Conservation (phyloP, 2,329 filamentous ascomycete species). For the Aspergillus texensis region DNA sequence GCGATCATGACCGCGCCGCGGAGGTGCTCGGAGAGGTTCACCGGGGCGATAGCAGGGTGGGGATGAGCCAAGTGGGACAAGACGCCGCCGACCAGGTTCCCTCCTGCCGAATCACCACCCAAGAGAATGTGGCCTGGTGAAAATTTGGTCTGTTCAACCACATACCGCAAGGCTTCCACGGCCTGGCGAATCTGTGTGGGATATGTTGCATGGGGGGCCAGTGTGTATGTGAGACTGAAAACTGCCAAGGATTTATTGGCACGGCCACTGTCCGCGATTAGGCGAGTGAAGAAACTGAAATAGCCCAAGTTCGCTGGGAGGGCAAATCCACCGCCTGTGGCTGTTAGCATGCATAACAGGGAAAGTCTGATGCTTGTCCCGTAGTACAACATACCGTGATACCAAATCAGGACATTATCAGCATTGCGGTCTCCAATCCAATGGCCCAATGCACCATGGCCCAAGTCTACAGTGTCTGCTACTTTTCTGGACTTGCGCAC, state of each 20-base stretch:
- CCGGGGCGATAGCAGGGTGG: slow-evolving; percentile 52
- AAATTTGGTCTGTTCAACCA: slow-evolving; percentile 37
- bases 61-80: slow-evolving; percentile 54
- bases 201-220: slow-evolving; percentile 52
- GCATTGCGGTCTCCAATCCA: slow-evolving; percentile 43
- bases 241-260: slow-evolving; percentile 51
- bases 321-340: slow-evolving; percentile 59
- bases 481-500: slow-evolving; percentile 26
- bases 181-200: slow-evolving; percentile 48
- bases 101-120: slow-evolving; percentile 50
- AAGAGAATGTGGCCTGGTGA: slow-evolving; percentile 40
- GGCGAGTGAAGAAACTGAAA: slow-evolving; percentile 51
- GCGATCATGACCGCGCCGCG: slow-evolving; percentile 57
- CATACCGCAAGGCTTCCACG: slow-evolving; percentile 43
- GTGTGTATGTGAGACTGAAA: slow-evolving; percentile 61
- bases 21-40: slow-evolving; percentile 49
- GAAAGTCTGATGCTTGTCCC: neutral
- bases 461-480: slow-evolving; percentile 34
- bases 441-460: slow-evolving; percentile 38
- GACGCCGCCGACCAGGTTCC: slow-evolving; percentile 43
- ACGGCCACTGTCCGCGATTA: slow-evolving; percentile 47
- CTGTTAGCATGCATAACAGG: neutral
- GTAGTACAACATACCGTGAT: slow-evolving; percentile 32
- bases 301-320: slow-evolving; percentile 52
- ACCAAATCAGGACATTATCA: slow-evolving; percentile 44